A percentile compares a stretch with the other conserved stretches of the same genome.
Evolutionary conservation across 495 filamentous ascomycete species (phyloP).

Genomic region (Penicillium crystallinum): DNA sequence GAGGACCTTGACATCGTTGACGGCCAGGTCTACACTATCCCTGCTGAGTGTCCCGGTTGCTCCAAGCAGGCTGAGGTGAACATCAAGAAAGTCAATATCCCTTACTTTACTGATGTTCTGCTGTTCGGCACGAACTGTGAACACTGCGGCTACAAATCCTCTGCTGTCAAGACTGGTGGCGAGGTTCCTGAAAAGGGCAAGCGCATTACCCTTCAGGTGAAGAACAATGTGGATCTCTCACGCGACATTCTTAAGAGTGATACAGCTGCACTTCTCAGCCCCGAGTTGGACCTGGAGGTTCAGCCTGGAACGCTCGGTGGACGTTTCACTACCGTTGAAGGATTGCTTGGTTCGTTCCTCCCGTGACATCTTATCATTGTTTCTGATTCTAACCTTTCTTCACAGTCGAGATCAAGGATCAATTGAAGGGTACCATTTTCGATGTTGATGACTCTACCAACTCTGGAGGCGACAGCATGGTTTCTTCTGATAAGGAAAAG

Average conservation of each 20-base stretch:
- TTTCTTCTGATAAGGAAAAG: constrained; percentile 51
- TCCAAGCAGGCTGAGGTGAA: constrained; percentile 58
- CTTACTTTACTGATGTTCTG: constrained; percentile 92
- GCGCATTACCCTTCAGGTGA: constrained; percentile 72
- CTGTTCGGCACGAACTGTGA: constrained; percentile 86
- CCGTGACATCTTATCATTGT: too few species aligned
- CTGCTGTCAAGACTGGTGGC: constrained; percentile 71
- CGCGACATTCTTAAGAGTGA: constrained; percentile 97
- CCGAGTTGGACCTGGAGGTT: constrained; percentile 77
- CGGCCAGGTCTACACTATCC: constrained; percentile 85
- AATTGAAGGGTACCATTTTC: constrained; percentile 81
- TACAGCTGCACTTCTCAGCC: constrained; percentile 75
- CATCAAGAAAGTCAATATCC: constrained; percentile 85
- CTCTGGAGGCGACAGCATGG: constrained; percentile 71
- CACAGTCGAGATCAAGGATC: constrained; percentile 86
- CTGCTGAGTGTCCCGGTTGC: constrained; percentile 86
- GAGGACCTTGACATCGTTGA: constrained; percentile 76
- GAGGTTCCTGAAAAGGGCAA: constrained; percentile 82
- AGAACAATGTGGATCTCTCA: constrained; percentile 68
- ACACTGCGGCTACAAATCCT: constrained; percentile 88
- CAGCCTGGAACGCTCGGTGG: constrained; percentile 90
- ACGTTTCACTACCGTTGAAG: constrained; percentile 96
- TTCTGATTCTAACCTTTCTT: constrained; percentile 27
- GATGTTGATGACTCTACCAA: constrained; percentile 53
- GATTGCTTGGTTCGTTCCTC: constrained; percentile 24